Evolutionary conservation across 2,329 filamentous ascomycete species (phyloP), one percentile per base, ranked within the genome.

Genomic region (Lasiodiplodia theobromae): DNA sequence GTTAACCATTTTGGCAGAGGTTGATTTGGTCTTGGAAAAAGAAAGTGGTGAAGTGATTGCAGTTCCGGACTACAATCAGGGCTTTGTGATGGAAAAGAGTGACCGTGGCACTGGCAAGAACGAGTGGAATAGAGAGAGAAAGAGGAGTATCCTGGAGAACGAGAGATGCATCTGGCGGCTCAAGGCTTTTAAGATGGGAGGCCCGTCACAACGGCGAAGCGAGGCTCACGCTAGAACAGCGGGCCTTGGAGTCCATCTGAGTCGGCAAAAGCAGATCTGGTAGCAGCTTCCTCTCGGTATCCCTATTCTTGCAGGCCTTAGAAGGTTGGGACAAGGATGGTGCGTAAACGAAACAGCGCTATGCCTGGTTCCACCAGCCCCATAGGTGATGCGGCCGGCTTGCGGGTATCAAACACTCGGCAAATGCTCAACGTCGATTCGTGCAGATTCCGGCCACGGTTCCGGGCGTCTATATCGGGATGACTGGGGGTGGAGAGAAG

Each of bases 31-130:
- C 18, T 63, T 51, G 40, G 14, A 38, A 64, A 63, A 52, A 52
- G 60, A 64, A 10, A 10, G 60, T 64, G 47, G 47, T 64, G 23
- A 28, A 37, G 14, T 23, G 44, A 37, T 47, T 64, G 47, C 31
- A 64, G 60, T 64, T 23, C 60, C 60, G n/a, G 60, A 64, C 60
- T 64, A 64, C 60, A 64, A 49, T 52, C n/a, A 16, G n/a, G 58
- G 54, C 54, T 34, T 6, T 56, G 52, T 25, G 14, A 18, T n/a
- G 25, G 44, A 44, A 64, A 64, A 64, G 44, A 64, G 44, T 64
- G 60, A 38, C 54, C 54, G 54, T 21, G 54, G 54, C 54, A 58
- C 34, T 40, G 6, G 31, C 1, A 6, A 58, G 51, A 64, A 38
- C 21, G 60, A 28, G 49, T 64, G 60, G 31, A 18, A 64, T 38